Evolutionary conservation across 1,284 basidiomycete species (phyloP), one percentile per base, ranked within the genome.

Genomic region (Cryptococcus sp.): DNA sequence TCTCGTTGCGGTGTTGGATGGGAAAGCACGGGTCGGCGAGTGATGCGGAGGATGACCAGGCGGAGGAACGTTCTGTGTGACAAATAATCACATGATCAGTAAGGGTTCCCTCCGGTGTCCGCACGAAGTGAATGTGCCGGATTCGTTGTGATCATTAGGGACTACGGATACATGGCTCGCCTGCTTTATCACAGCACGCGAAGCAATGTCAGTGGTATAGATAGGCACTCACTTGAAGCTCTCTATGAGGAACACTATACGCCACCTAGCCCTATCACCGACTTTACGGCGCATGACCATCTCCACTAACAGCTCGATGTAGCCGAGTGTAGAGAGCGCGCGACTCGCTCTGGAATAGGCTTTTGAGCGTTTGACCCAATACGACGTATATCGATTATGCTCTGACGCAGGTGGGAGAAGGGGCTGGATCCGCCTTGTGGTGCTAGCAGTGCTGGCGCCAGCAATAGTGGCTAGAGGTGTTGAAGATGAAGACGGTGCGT

Each of bases 1-100:
- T 93, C 90, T 52, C 91, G 84, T 74, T 92, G 89, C 17, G 92
- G 91, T 49, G 91, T 86, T 11, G 88, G 86, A 2, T 87, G 87
- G 8, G 83, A 82, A 13, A 93, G 75, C 25, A 91, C 71, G 5
- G 92, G 90, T 58, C 89, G 83, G 52, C 82, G 83, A 0, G 91
- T 93, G 59, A 88, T 82, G 52, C 82, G 81, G 39, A 95, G 75
- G 26, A 95, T 78, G 15, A 85, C 66, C 17, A 93, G 77, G 20
- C 89, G 87, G 49, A 94, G 82, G 25, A 85, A 64, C 17, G 85
- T 87, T 77, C 92, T 95, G 55, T 10, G 29, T 34, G 8, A 34
- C 8, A 34, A 10, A 34, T 10, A 2, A 34, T 2, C 29, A 34
- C 29, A 34, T 34, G 29, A 34, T 34, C 29, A 34, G 29, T 10